These are phyloP conservation scores for Microascus cirrosus DNA, from an alignment of 2,329 filamentous ascomycete species.

Conservation along the genomic window DNA sequence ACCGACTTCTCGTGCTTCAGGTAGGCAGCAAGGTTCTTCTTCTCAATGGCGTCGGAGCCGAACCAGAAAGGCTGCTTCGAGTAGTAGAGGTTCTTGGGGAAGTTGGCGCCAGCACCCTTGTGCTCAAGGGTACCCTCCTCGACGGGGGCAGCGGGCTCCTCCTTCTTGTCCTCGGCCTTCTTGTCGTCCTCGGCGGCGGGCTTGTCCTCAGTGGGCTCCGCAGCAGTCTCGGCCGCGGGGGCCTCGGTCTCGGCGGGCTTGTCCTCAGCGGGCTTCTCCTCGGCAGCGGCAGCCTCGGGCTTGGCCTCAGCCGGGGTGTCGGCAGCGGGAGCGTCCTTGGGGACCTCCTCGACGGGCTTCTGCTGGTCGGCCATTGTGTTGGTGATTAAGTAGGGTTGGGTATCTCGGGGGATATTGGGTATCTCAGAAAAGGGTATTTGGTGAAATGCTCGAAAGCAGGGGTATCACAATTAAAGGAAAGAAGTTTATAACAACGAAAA, in stretches of 20 bases:
- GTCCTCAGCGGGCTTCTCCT: conserved; percentile 32
- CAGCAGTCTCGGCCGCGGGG: conserved; percentile 24
- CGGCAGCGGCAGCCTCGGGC: conserved; percentile 17
- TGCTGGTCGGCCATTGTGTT: conserved; percentile 59
- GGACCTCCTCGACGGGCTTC: conserved; percentile 54
- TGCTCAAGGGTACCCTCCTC: conserved; percentile 79
- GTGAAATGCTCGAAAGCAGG: conserved; percentile 25
- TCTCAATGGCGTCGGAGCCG: conserved; percentile 59
- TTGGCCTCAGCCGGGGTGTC: conserved; percentile 6
- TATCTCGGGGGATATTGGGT: conserved; percentile 14
- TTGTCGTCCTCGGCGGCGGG: conserved; percentile 17
- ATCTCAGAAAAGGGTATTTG: conserved; percentile 23
- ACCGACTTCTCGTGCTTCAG: conserved; percentile 81
- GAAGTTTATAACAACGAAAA: conserved; percentile 24
- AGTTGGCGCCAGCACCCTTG: conserved; percentile 73
- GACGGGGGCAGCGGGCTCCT: conserved; percentile 53
- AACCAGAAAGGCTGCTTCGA: conserved; percentile 93
- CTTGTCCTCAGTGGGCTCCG: conserved; percentile 17
- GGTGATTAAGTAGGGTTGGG: conserved; percentile 19
- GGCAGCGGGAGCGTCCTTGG: conserved; percentile 30
- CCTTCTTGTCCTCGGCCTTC: conserved; percentile 22
- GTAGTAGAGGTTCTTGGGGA: conserved; percentile 82
- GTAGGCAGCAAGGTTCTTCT: conserved; percentile 65
- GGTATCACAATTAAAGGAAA: conserved; percentile 41
- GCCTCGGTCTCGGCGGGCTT: conserved; percentile 28